phyloP scores from a whole-genome alignment of 768 basidiomycete species.

The Termitomyces sp. region DNA sequence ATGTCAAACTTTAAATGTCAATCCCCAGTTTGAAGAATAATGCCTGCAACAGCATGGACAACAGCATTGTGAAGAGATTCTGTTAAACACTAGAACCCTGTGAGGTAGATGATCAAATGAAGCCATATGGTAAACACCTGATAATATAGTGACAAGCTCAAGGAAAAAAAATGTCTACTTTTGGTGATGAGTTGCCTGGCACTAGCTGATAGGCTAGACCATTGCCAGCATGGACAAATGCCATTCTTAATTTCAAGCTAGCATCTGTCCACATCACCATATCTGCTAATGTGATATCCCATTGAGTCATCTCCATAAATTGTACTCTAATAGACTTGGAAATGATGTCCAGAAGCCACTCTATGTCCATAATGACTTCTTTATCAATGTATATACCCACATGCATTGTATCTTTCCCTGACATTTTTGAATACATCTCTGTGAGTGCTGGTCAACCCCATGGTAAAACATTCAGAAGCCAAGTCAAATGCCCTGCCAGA shows the following conservation, averaged over 20 bases:
- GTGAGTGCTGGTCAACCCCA: neutral
- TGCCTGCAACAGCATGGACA: too few species aligned
- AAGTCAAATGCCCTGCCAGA: neutral
- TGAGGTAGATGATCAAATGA: too few species aligned
- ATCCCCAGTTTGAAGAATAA: too few species aligned
- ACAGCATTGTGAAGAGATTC: too few species aligned
- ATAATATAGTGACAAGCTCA: neutral
- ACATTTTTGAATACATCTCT: neutral
- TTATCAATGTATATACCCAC: neutral
- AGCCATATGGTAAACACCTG: neutral
- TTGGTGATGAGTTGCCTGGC: rapidly evolving
- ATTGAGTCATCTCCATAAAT: neutral
- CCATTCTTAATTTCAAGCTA: neutral
- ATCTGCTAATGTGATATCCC: neutral
- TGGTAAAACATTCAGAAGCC: neutral
- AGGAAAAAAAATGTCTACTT: neutral
- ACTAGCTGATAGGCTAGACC: neutral
- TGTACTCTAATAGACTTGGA: neutral
- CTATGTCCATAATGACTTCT: neutral
- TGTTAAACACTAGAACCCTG: too few species aligned
- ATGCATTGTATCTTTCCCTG: neutral
- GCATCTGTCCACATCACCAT: neutral
- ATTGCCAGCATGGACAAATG: neutral
- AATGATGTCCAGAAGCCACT: neutral
- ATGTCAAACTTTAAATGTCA: too few species aligned